phyloP scores from a whole-genome alignment of 2,329 filamentous ascomycete genomes.

The Dactylonectria macrodidyma region DNA sequence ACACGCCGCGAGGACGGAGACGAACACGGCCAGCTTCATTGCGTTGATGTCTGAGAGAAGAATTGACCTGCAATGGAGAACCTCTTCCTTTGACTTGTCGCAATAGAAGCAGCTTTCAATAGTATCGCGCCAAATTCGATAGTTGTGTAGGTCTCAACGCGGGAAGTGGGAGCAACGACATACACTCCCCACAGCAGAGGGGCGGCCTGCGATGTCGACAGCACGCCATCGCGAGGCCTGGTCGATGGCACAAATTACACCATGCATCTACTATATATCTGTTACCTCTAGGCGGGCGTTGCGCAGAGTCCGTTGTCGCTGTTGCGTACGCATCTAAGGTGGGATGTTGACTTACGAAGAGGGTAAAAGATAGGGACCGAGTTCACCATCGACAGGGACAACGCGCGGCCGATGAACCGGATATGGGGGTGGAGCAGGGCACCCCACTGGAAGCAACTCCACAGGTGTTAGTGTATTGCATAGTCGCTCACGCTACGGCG shows the following conservation, averaged over 20 bases:
- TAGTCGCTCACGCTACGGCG: fast-evolving
- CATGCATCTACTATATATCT: slow-evolving; percentile 19
- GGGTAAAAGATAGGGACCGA: slow-evolving; percentile 1
- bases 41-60: background rate
- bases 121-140: background rate
- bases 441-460: background rate
- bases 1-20: slow-evolving; percentile 9
- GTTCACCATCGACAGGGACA: slow-evolving; percentile 10
- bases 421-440: slow-evolving; percentile 2
- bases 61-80: background rate
- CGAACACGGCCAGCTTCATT: slow-evolving; percentile 19
- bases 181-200: background rate
- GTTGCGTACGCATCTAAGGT: background rate
- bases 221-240: slow-evolving; percentile 24
- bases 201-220: slow-evolving; percentile 2
- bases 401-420: slow-evolving; percentile 22
- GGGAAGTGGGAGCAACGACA: slow-evolving; percentile 7
- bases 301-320: background rate
- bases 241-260: slow-evolving; percentile 23
- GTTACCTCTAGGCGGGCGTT: background rate
- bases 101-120: background rate
- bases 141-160: background rate
- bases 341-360: slow-evolving; percentile 1
- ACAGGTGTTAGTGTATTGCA: slow-evolving; percentile 35
- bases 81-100: background rate